Evolutionary conservation across 2,329 filamentous ascomycete genomes (phyloP).

Genomic region (Lasiodiplodia gonubiensis): DNA sequence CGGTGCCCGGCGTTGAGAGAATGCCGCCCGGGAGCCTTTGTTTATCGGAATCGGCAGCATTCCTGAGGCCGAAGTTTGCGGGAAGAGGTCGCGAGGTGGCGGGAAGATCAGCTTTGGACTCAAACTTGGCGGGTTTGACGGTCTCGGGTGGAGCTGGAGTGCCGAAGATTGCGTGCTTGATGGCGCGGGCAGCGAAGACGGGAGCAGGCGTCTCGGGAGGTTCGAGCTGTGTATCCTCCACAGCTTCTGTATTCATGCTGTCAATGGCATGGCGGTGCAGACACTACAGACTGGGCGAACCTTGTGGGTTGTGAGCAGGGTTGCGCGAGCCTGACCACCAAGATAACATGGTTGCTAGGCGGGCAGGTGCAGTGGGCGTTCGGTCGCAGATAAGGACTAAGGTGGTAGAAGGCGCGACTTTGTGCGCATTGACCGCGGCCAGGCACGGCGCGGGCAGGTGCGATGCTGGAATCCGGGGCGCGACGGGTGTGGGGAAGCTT

Average conservation of each 20-base stretch:
- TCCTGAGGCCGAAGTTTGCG: neutral
- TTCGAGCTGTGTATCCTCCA: constrained; percentile 43
- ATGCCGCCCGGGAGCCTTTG: constrained; percentile 55
- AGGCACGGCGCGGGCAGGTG: neutral
- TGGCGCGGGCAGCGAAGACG: constrained; percentile 70
- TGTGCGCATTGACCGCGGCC: neutral
- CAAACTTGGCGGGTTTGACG: constrained; percentile 17
- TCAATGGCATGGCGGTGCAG: constrained; percentile 3
- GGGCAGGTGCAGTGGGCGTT: neutral
- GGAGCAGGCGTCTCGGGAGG: constrained; percentile 69
- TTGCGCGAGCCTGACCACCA: constrained; percentile 38
- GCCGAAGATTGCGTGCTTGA: constrained; percentile 69
- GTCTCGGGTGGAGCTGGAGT: constrained; percentile 61
- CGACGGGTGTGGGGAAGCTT: neutral
- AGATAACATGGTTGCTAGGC: constrained; percentile 40
- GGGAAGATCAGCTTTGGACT: neutral
- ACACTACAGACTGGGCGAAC: neutral
- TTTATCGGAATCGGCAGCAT: constrained; percentile 1
- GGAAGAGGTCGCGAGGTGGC: neutral
- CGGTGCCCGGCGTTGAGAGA: constrained; percentile 67
- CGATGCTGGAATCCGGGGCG: neutral
- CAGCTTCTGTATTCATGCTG: constrained; percentile 14
- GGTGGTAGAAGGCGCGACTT: neutral
- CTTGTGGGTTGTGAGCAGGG: constrained; percentile 7
- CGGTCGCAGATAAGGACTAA: neutral